Conservation (phyloP, 2,329 filamentous ascomycete species). For the Rutstroemia sp. region DNA sequence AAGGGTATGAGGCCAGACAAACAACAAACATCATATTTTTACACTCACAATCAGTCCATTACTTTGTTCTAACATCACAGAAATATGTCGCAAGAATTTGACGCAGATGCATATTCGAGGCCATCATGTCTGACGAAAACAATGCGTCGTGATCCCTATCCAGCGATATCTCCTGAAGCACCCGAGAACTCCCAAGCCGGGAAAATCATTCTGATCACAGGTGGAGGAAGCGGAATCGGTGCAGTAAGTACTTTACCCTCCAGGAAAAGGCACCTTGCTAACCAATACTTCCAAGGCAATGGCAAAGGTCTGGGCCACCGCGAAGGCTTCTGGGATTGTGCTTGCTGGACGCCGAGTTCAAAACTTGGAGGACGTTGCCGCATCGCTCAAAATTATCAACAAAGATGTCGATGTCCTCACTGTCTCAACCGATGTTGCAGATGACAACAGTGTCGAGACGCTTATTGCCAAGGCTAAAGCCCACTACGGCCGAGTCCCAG, state of each 20-base stretch:
- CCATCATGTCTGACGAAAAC: not conserved
- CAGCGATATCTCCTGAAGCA: slow-evolving; percentile 22
- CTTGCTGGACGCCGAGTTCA: slow-evolving; percentile 18
- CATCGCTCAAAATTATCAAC: not conserved
- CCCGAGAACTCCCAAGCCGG: not conserved
- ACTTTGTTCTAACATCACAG: too few relatives aligned
- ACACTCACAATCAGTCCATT: too few relatives aligned
- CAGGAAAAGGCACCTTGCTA: not conserved
- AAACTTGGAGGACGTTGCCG: too few relatives aligned
- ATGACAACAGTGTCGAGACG: too few relatives aligned
- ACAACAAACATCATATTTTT: too few relatives aligned
- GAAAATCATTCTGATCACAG: slow-evolving; percentile 11
- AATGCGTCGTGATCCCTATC: slow-evolving; percentile 15
- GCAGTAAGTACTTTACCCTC: not conserved
- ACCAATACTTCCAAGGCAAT: not conserved
- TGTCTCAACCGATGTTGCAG: not conserved
- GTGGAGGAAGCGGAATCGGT: slow-evolving; percentile 13
- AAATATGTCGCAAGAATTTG: not conserved
- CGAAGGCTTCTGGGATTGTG: slow-evolving; percentile 22
- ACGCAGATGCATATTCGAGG: not conserved
- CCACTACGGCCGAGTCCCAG: too few relatives aligned
- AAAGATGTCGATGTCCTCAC: not conserved
- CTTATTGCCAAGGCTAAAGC: too few relatives aligned
- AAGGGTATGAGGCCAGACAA: too few relatives aligned
- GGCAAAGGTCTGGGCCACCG: slow-evolving; percentile 12